These are phyloP conservation scores for Phycomyces nitens DNA, from an alignment of 192 early-diverging fungal genomes.

Conservation along the genomic window DNA sequence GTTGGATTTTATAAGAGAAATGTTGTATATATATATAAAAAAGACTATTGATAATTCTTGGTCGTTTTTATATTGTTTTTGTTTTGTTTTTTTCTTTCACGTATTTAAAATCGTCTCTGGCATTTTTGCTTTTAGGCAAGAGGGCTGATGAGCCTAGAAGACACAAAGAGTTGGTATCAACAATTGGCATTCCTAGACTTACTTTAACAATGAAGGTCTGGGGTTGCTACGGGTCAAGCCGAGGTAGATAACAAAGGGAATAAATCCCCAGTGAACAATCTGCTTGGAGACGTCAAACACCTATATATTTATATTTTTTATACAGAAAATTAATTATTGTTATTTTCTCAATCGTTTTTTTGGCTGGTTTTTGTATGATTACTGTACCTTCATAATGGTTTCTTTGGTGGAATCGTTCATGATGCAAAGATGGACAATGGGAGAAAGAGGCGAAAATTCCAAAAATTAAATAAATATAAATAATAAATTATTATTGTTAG, in stretches of 20 bases:
- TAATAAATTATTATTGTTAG: too few relatives aligned
- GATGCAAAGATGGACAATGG: constrained; percentile 13
- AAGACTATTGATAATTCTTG: too few relatives aligned
- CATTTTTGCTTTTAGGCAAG: constrained; percentile 22
- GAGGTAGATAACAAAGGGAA: constrained; percentile 58
- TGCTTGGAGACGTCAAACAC: constrained; percentile 50
- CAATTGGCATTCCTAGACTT: constrained; percentile 11
- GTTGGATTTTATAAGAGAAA: too few relatives aligned
- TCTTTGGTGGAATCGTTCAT: constrained; percentile 53
- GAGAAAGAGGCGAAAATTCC: constrained; percentile 8
- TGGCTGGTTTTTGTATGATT: not conserved
- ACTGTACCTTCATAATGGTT: constrained; percentile 48
- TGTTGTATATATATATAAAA: too few relatives aligned
- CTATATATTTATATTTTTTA: constrained; percentile 1
- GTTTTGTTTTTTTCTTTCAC: too few relatives aligned
- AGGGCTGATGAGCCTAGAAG: constrained; percentile 27
- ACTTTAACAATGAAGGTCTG: constrained; percentile 36
- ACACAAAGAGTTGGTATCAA: too few relatives aligned
- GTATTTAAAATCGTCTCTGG: not conserved
- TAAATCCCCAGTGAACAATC: constrained; percentile 59
- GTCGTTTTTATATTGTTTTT: too few relatives aligned
- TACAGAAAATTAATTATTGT: not conserved
- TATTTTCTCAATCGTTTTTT: not conserved
- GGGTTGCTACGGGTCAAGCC: constrained; percentile 42
- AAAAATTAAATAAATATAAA: constrained; percentile 12